Evolutionary conservation across 306 rosid species (phyloP).

Genomic region (Cicer chorassanicum): DNA sequence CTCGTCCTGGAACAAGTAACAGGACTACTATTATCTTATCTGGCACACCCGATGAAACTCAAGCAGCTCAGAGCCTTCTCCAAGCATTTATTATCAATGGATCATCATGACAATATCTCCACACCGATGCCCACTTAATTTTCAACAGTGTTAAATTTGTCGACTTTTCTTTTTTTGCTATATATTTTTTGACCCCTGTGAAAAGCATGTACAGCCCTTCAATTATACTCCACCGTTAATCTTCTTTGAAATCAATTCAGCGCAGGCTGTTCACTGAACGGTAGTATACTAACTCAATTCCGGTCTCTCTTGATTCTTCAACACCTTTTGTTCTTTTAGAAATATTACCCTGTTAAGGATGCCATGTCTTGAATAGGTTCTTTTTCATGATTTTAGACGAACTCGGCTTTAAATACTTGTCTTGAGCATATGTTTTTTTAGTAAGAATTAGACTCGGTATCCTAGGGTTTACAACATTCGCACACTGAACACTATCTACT

Average conservation of each 20-base stretch:
- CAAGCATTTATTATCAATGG: conserved; percentile 90
- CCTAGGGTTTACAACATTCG: too few relatives aligned
- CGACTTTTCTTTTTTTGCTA: not conserved
- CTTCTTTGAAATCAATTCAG: conserved; percentile 29
- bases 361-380: conserved; percentile 31
- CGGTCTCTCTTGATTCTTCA: conserved; percentile 2
- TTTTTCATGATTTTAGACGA: conserved; percentile 14
- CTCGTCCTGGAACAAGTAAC: conserved; percentile 64
- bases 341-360: conserved; percentile 5
- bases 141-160: conserved; percentile 15
- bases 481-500: too few relatives aligned
- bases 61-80: conserved; percentile 93
- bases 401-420: not conserved
- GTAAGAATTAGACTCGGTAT: too few relatives aligned
- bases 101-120: conserved; percentile 56
- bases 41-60: conserved; percentile 95
- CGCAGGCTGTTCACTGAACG: conserved; percentile 25
- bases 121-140: not conserved
- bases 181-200: conserved; percentile 7
- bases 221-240: not conserved
- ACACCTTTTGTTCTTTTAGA: not conserved
- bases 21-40: conserved; percentile 72
- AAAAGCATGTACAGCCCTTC: conserved; percentile 43
- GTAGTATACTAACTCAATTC: conserved; percentile 18
- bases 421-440: not conserved